Evolutionary conservation across 177 flowering plant genomes (phyloP).

Genomic region (Telopea speciosissima): DNA sequence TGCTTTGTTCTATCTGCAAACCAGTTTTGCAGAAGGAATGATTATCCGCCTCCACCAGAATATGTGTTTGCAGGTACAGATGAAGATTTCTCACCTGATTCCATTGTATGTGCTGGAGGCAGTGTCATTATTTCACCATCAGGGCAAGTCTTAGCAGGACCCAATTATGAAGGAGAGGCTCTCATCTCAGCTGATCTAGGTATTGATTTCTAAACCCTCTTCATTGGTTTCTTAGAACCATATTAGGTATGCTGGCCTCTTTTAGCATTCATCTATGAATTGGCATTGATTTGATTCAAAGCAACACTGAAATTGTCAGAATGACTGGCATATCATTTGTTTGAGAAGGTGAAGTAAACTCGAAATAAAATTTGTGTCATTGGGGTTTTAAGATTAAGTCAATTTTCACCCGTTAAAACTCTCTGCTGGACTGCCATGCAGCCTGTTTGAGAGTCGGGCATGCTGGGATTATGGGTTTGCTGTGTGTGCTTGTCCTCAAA

Average conservation of each 20-base stretch:
- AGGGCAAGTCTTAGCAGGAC: conserved; percentile 59
- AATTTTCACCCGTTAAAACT: not conserved
- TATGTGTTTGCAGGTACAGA: conserved; percentile 27
- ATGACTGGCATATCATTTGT: not conserved
- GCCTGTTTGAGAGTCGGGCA: not conserved
- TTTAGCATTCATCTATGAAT: not conserved
- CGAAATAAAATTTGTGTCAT: not conserved
- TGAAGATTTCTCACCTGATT: conserved; percentile 55
- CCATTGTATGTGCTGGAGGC: conserved; percentile 73
- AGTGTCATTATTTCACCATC: conserved; percentile 36
- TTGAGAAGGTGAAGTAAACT: not conserved
- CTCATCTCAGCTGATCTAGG: conserved; percentile 67
- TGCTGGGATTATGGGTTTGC: not conserved
- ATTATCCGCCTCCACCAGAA: conserved; percentile 75
- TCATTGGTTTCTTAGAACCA: too few species aligned
- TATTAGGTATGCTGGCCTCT: conserved; percentile 17
- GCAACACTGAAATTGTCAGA: not conserved
- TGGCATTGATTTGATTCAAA: not conserved
- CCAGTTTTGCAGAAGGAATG: conserved; percentile 68
- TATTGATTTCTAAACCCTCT: too few species aligned
- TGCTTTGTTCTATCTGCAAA: conserved; percentile 72
- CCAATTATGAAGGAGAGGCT: conserved; percentile 69
- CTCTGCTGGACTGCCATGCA: not conserved
- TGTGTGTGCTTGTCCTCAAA: not conserved
- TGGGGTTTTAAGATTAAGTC: not conserved